Conservation (phyloP, 176 grass and related monocot species). For the Carex parvula region DNA sequence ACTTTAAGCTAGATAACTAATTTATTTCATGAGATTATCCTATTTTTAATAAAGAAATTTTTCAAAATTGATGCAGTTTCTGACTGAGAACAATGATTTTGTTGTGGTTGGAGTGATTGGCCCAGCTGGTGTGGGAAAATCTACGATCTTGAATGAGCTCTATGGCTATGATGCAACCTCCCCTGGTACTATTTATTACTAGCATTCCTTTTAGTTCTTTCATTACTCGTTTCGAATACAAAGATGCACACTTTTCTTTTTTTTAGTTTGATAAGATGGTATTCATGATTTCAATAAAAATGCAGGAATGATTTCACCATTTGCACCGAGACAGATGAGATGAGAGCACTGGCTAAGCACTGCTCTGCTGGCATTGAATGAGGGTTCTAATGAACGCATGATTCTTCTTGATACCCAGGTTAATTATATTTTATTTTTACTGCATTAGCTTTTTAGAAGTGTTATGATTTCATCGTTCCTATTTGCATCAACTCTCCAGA, state of each 20-base stretch:
- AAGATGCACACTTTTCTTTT: not conserved
- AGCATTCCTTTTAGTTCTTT: not conserved
- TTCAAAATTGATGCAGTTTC: conserved; percentile 44
- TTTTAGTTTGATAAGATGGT: not conserved
- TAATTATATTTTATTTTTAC: conserved; percentile 15
- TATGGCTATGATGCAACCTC: conserved; percentile 77
- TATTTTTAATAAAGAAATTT: not conserved
- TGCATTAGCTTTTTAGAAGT: not conserved
- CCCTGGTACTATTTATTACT: conserved; percentile 37
- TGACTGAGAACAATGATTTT: conserved; percentile 95
- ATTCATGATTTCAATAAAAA: not conserved
- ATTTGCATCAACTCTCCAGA: not conserved
- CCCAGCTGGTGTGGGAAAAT: conserved; percentile 78
- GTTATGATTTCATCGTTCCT: not conserved
- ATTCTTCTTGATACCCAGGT: conserved; percentile 97
- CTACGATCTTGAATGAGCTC: conserved; percentile 81
- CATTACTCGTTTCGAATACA: not conserved
- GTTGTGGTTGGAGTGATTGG: conserved; percentile 86
- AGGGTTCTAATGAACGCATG: conserved; percentile 80
- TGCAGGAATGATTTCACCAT: conserved; percentile 93
- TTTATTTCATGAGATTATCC: not conserved
- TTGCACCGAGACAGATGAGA: conserved; percentile 77
- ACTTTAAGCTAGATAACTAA: not conserved
- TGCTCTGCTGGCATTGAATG: conserved; percentile 82
- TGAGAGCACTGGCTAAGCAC: conserved; percentile 67